Evolutionary conservation across 306 rosid genomes (phyloP), one percentile per base, ranked within the genome.

Genomic region (Begonia fuchsioides): DNA sequence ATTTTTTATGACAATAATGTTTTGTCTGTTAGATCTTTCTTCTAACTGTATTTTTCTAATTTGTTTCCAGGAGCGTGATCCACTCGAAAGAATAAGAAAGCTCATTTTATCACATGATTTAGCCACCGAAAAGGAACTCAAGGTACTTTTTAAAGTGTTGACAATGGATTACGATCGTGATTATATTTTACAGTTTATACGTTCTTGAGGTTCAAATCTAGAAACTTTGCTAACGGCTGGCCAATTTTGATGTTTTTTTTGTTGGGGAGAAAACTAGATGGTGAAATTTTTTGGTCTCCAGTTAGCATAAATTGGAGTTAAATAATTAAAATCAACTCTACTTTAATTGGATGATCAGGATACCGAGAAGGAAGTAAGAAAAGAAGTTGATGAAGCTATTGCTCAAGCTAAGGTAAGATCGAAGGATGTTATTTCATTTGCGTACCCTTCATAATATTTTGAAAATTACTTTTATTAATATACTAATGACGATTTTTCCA

Each of bases 341-440:
- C 35, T 26, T 26, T 26, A 26, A 26, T 26, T 26, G 35, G 35
- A 26, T 26, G 47, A 59, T 58, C 58, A 88, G 95, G 97, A 88
- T 65, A 68, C 64, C 19, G 97, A 88, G 68, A 88, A 84, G 68
- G 80, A 83, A 74, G 32, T 56, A 48, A 81, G 90, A 57, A 88
- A 84, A 68, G 57, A 81, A 70, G 95, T 84, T 52, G 97, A 88
- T 5, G 95, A 88, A 43, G 93, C 95, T 55, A 84, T 88, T 53
- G 95, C 93, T 16, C 59, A 69, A 75, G 95, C 97, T 53, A 88
- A 84, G 94, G 97, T 88, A 63, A 58, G 65, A 57, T 52, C 56
- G 65, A 57, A 55, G 16, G 62, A 5, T 26, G 8, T 11, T 47
- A 13, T 13, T 32, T 38, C 35, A 26, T 3, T 26, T 26, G 5